Conservation (phyloP, 306 rosid species). For the Nissolia schottii region DNA sequence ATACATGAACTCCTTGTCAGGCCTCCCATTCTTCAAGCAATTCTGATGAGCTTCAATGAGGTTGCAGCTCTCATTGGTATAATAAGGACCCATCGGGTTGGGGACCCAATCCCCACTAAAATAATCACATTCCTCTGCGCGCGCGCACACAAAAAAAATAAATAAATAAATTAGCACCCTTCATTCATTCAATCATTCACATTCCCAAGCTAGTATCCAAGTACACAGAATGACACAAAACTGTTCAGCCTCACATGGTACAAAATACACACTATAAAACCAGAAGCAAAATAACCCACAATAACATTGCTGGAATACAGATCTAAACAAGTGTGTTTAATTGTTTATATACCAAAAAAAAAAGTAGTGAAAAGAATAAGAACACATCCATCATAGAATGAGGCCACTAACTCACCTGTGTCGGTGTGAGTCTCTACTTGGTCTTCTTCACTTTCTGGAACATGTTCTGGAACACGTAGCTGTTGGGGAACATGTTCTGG, state of each 20-base stretch:
- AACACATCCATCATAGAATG: not conserved
- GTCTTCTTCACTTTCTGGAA: conserved; percentile 21
- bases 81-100: conserved; percentile 56
- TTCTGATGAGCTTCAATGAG: conserved; percentile 82
- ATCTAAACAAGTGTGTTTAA: conserved; percentile 7
- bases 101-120: conserved; percentile 83
- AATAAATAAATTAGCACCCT: not conserved
- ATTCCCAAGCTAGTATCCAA: not conserved
- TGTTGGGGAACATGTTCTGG: not conserved
- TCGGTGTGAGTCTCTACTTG: conserved; percentile 29
- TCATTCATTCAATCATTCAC: not conserved
- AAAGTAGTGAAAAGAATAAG: not conserved
- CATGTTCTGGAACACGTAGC: not conserved
- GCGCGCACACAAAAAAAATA: not conserved
- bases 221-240: not conserved
- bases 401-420: conserved; percentile 24
- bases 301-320: not conserved
- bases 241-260: not conserved
- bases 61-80: conserved; percentile 70
- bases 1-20: conserved; percentile 61
- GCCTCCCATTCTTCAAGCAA: conserved; percentile 84
- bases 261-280: not conserved
- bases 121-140: conserved; percentile 76
- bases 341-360: not conserved
- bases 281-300: not conserved